A percentile compares a stretch with the other conserved stretches of the same genome.
These are phyloP conservation scores for Gnaphalium uliginosum DNA, from an alignment of 129 eudicot species.

Conservation along the genomic window DNA sequence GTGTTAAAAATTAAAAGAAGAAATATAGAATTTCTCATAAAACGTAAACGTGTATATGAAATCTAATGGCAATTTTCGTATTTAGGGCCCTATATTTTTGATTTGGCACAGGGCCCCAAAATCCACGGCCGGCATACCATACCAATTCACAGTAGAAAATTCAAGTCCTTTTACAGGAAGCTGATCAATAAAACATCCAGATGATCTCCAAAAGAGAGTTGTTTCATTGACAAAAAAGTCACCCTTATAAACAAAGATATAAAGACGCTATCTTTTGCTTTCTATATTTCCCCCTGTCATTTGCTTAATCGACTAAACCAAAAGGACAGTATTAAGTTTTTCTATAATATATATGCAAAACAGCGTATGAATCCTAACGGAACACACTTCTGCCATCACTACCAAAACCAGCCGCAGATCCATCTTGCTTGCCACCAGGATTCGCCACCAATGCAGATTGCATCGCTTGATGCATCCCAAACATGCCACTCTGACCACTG, in stretches of 20 bases:
- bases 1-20: too few relatives aligned
- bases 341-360: not conserved
- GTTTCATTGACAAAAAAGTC: conserved; percentile 19
- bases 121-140: too few relatives aligned
- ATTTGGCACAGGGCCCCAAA: too few relatives aligned
- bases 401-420: conserved; percentile 33
- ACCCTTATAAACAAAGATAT: not conserved
- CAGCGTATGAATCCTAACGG: conserved; percentile 26
- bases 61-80: too few relatives aligned
- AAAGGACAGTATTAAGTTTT: not conserved
- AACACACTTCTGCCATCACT: conserved; percentile 17
- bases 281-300: not conserved
- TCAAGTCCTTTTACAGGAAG: too few relatives aligned
- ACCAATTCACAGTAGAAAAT: too few relatives aligned
- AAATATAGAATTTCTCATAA: too few relatives aligned
- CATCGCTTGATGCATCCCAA: conserved; percentile 48
- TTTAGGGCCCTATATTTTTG: too few relatives aligned
- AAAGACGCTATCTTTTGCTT: not conserved
- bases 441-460: conserved; percentile 39
- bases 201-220: not conserved
- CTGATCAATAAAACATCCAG: not conserved
- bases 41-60: too few relatives aligned
- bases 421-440: conserved; percentile 44
- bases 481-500: conserved; percentile 48
- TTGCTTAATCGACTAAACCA: conserved; percentile 5